Conservation (phyloP, 2,329 filamentous ascomycete species). For the Epichloe brachyelytri region DNA sequence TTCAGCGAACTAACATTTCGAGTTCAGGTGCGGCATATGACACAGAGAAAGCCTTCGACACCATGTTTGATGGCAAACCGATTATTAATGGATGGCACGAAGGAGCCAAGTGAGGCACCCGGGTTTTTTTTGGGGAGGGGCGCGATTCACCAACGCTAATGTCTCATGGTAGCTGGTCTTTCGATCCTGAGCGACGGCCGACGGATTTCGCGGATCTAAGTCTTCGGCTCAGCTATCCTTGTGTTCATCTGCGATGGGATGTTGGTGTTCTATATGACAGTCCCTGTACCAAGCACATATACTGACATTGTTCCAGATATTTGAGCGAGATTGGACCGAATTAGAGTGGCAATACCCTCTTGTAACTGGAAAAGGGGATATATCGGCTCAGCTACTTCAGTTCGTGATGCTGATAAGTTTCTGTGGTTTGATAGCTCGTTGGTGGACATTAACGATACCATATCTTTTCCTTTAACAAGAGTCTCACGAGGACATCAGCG, state of each 20-base stretch:
- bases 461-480: constrained; percentile 23
- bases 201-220: constrained; percentile 20
- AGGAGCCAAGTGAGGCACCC: constrained; percentile 2
- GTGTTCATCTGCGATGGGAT: constrained; percentile 23
- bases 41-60: constrained; percentile 25
- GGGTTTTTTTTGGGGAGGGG: background rate
- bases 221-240: constrained; percentile 19
- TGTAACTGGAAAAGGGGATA: constrained; percentile 24
- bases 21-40: constrained; percentile 22
- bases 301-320: constrained; percentile 18
- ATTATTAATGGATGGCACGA: constrained; percentile 9
- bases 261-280: constrained; percentile 11
- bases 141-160: background rate
- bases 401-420: constrained; percentile 3
- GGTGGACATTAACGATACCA: constrained; percentile 22
- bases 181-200: constrained; percentile 15
- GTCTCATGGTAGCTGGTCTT: constrained; percentile 17
- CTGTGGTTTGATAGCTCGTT: constrained; percentile 1
- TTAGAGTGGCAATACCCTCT: constrained; percentile 30
- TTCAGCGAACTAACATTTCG: background rate
- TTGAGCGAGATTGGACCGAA: constrained; percentile 25
- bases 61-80: constrained; percentile 20
- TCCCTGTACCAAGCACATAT: background rate
- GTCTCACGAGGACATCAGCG: constrained; percentile 20
- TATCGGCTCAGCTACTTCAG: constrained; percentile 28